Percentiles rank a stretch among this genome's conserved stretches.
phyloP scores from a whole-genome alignment of 2,329 filamentous ascomycete genomes.

The Diaporthe sp. region DNA sequence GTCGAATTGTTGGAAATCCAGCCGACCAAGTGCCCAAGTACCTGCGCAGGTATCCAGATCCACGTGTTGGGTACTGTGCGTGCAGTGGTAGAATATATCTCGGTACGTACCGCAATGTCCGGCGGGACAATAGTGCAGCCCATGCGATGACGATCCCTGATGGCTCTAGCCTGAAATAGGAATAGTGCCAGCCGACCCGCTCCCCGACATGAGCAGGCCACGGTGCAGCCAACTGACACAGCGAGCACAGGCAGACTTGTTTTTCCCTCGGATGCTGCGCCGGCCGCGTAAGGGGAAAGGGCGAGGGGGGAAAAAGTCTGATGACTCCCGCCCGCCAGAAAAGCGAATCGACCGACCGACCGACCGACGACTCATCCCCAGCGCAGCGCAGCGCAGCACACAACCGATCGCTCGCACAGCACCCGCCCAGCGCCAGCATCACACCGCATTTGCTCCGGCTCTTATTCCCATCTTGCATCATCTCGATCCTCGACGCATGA shows the following conservation, averaged over 20 bases:
- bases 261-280: conserved; percentile 24
- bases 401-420: conserved; percentile 22
- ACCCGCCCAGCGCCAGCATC: conserved; percentile 27
- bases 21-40: not conserved
- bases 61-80: not conserved
- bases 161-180: not conserved
- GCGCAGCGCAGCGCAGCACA: conserved; percentile 24
- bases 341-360: conserved; percentile 32
- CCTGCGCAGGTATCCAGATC: not conserved
- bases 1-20: not conserved
- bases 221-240: conserved; percentile 14
- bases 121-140: not conserved
- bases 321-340: conserved; percentile 33
- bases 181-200: not conserved
- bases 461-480: conserved; percentile 27
- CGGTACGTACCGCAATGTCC: not conserved
- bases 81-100: not conserved
- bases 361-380: conserved; percentile 29
- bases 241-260: conserved; percentile 6
- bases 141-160: not conserved
- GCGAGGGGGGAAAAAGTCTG: conserved; percentile 32
- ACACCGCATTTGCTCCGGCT: conserved; percentile 27
- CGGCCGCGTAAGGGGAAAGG: conserved; percentile 19
- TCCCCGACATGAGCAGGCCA: not conserved
- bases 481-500: conserved; percentile 15